Conservation (phyloP, 2,329 filamentous ascomycete genomes). For the Aspergillus sp. region DNA sequence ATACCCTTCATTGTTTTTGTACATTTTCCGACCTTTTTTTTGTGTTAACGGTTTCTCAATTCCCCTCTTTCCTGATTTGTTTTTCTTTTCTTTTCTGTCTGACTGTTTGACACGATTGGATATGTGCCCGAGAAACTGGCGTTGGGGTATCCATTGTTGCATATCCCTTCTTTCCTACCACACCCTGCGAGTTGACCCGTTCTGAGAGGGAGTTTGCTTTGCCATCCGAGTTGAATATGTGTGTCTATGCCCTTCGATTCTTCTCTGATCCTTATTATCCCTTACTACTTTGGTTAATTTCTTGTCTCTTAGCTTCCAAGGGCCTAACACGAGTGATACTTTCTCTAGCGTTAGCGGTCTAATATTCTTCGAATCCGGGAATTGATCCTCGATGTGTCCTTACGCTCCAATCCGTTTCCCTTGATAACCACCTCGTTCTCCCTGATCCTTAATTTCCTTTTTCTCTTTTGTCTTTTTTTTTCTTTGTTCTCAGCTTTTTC, state of each 20-base stretch:
- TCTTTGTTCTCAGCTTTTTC: constrained; percentile 12
- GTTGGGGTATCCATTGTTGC: constrained; percentile 34
- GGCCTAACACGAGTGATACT: constrained; percentile 8
- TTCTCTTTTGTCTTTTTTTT: constrained; percentile 21
- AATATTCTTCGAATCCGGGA: constrained; percentile 13
- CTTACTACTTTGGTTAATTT: constrained; percentile 15
- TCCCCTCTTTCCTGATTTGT: constrained; percentile 3
- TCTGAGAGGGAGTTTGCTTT: constrained; percentile 12
- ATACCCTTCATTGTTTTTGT: constrained; percentile 37
- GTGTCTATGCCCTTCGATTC: constrained; percentile 25
- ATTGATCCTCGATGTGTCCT: constrained; percentile 4
- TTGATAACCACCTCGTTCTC: not conserved
- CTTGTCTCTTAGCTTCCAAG: constrained; percentile 8
- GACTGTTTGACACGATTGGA: constrained; percentile 24
- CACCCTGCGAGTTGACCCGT: constrained; percentile 10
- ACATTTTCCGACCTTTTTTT: constrained; percentile 27
- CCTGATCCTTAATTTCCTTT: not conserved
- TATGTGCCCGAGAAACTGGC: constrained; percentile 32
- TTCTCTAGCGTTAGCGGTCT: constrained; percentile 12
- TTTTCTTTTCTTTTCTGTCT: constrained; percentile 11
- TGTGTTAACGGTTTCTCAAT: constrained; percentile 22
- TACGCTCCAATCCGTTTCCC: not conserved
- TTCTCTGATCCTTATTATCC: constrained; percentile 26
- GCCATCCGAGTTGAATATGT: constrained; percentile 14
- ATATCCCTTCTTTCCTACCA: constrained; percentile 21